Evolutionary conservation across 129 eudicot genomes (phyloP), one percentile per base, ranked within the genome.

Genomic region (Erigeron canadensis): DNA sequence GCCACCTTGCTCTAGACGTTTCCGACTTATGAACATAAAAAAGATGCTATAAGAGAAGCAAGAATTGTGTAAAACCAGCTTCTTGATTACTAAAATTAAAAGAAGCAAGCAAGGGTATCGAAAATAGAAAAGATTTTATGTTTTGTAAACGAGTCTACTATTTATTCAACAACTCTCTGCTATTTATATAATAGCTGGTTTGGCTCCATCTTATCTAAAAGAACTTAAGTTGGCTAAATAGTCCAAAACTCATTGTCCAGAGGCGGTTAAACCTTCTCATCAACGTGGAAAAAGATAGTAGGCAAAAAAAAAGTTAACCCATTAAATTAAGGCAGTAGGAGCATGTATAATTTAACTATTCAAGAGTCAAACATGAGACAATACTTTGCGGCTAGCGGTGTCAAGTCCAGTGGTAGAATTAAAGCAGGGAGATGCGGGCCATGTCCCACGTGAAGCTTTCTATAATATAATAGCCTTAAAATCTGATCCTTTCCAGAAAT

Each of bases 351-450:
- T 44, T 10, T 21, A 23, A 57, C 63, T 57, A 57, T 4, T 57
- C 8, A 4, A 68, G 18, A 70, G 67, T 57, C 75, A 57, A 57
- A 71, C 41, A 71, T 23, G 66, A 71, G 12, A 34, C 21, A 8
- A 8, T 7, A 21, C 17, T 41, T 72, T 72, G 69, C 58, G 77
- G 69, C 60, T 60, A 59, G 76, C 68, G 15, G 66, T 57, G 68
- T 39, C n/a, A 40, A 38, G 38, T 69, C 38, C 63, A 69, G 51
- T 38, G 10, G 40, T 39, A 70, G 61, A 53, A 53, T 7, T 16
- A 38, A 18, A 42, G 45, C 45, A 55, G 77, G 46, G 44, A 34
- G 37, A 59, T 60, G 47, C 60, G 76, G 69, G 16, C 55, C 59
- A 56, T 58, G 37, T 28, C 57, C 59, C 77, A 75, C 55, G 28